These are phyloP conservation scores for Trichothecium roseum DNA, from an alignment of 2,329 filamentous ascomycete species.

Conservation along the genomic window DNA sequence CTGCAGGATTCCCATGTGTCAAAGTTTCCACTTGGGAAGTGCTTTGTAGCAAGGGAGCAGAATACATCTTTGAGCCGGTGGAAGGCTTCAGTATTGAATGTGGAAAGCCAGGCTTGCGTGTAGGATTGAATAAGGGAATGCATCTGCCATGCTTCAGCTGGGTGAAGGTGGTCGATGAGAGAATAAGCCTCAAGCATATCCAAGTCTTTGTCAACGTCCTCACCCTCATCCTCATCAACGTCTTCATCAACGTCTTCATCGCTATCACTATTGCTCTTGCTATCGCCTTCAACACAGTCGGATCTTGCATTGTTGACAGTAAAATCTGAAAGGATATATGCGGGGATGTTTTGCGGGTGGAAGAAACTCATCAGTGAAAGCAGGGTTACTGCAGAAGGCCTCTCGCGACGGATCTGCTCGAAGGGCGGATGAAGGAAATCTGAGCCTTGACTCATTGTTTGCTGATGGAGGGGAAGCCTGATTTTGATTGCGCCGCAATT, in stretches of 20 bases:
- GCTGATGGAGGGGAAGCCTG: no score
- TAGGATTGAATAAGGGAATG: constrained; percentile 7
- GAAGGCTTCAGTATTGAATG: constrained; percentile 1
- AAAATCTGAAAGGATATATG: constrained; percentile 1
- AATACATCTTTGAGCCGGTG: constrained; percentile 3
- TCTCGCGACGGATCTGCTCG: constrained; percentile 19
- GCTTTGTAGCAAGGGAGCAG: neutral
- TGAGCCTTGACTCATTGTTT: no score
- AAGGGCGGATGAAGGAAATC: no score
- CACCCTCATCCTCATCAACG: neutral
- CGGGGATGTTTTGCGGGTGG: constrained; percentile 29
- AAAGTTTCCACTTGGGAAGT: constrained; percentile 1
- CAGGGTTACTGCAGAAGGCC: constrained; percentile 25
- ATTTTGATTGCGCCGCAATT: no score
- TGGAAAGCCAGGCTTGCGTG: constrained; percentile 6
- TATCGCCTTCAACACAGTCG: no score
- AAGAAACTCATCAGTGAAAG: constrained; percentile 37
- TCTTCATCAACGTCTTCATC: no score
- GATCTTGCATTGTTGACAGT: no score
- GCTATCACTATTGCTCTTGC: no score
- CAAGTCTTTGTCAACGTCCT: neutral
- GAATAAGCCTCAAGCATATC: constrained; percentile 3
- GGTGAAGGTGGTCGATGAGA: neutral
- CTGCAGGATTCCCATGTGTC: constrained; percentile 2
- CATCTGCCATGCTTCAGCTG: constrained; percentile 1